Evolutionary conservation across 305 asterid species (phyloP), one percentile per base, ranked within the genome.

Genomic region (Fraxinus baroniana): DNA sequence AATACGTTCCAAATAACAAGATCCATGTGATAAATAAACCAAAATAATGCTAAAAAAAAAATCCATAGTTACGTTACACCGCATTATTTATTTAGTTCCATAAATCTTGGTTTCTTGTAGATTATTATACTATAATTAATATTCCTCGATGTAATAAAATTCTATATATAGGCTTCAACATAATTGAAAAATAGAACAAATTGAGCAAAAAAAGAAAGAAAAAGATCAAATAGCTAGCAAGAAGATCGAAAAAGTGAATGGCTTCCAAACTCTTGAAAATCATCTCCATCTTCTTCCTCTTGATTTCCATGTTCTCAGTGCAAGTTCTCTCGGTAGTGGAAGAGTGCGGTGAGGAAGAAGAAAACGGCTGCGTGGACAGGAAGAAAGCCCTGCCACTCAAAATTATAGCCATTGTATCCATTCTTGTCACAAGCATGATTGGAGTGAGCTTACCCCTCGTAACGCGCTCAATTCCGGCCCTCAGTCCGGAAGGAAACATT

Each of bases 381-480:
- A 46, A 55, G 15, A 80, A 68, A 80, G 81, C 86, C 0, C 18
- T 84, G 66, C 36, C 74, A 26, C 76, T 80, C 26, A 84, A 84
- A 71, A 55, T 84, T 66, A 84, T 84, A 71, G 87, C 87, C 74
- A 84, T 84, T 24, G 5, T 74, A 8, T 35, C 84, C 18, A 84
- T 84, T 8, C 62, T 76, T 4, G 10, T 77, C 5, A 80, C 82
- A 1, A 84, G 86, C 76, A 84, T 80, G 83, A 81, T 82, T 2
- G 87, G 87, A 2, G 87, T 82, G 15, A 52, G 80, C 28, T n/a
- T 85, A 6, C 87, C 87, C 15, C 77, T 85, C 0, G 35, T 74
- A 15, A 78, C 87, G 15, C 83, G 80, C 46, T 85, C 87, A 13
- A 26, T 85, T 17, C 70, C 85, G 3, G 81, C 81, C 0, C 55